These are phyloP conservation scores for Fomitopsis pinicola DNA, from an alignment of 1,284 basidiomycete genomes.

Conservation along the genomic window DNA sequence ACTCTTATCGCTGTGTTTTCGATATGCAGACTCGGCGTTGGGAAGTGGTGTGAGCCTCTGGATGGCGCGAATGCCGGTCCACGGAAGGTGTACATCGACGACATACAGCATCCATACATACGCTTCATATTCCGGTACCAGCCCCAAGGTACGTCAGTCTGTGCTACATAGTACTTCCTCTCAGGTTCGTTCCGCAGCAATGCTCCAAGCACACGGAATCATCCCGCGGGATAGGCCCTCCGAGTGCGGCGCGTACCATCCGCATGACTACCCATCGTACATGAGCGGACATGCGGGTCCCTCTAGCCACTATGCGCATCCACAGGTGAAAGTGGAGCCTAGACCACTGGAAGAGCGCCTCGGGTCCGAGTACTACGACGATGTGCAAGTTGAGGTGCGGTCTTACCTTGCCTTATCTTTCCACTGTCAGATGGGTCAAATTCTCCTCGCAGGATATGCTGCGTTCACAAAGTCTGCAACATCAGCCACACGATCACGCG, in stretches of 20 bases:
- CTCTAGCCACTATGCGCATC: background rate
- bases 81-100: conserved; percentile 1
- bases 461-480: background rate
- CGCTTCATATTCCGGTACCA: conserved; percentile 8
- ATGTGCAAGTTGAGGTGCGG: background rate
- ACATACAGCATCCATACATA: background rate
- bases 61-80: background rate
- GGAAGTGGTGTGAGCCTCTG: background rate
- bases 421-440: background rate
- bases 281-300: background rate
- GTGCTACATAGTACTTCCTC: background rate
- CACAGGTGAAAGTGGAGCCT: background rate
- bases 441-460: background rate
- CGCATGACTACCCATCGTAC: background rate
- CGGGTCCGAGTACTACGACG: background rate
- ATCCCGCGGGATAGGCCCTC: background rate
- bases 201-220: conserved; percentile 3
- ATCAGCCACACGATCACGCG: background rate
- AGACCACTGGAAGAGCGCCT: background rate
- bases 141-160: background rate
- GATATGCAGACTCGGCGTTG: background rate
- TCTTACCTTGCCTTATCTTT: background rate
- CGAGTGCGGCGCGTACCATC: background rate
- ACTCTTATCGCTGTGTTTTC: no score
- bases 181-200: background rate